These are phyloP conservation scores for Zopfia rhizophila DNA, from an alignment of 2,329 filamentous ascomycete species.

Conservation along the genomic window DNA sequence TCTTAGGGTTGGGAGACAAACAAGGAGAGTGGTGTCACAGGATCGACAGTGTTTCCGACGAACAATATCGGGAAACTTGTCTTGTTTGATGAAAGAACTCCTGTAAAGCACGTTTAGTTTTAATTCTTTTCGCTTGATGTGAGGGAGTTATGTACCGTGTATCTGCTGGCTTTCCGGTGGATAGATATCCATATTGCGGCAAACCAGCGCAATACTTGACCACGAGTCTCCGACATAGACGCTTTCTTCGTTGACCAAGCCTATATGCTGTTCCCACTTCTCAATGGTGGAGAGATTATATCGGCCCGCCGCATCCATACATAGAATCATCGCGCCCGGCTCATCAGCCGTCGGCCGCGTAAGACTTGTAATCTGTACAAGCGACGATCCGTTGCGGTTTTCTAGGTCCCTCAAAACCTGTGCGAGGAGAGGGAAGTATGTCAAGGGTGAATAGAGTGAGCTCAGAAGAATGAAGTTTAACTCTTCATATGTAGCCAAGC, in stretches of 20 bases:
- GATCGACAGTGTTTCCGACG: slow-evolving; percentile 3
- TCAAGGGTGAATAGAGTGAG: neutral
- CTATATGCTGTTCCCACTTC: too few relatives aligned
- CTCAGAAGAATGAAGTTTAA: neutral
- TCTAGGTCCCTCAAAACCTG: slow-evolving; percentile 3
- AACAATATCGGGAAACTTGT: slow-evolving; percentile 5
- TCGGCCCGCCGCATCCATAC: neutral
- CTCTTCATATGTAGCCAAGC: neutral
- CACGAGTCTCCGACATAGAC: neutral
- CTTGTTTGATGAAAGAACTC: neutral
- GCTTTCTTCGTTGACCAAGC: too few relatives aligned
- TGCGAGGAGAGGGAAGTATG: slow-evolving; percentile 1
- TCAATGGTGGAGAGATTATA: too few relatives aligned
- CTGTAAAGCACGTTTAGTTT: too few relatives aligned
- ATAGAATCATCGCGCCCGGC: neutral
- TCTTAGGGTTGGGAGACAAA: neutral
- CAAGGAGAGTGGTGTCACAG: slow-evolving; percentile 1
- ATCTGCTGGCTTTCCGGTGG: neutral
- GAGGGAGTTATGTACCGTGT: too few relatives aligned
- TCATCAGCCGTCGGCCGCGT: neutral
- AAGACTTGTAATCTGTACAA: neutral
- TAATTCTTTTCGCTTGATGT: too few relatives aligned
- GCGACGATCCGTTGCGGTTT: neutral
- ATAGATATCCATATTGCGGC: neutral
- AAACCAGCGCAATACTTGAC: too few relatives aligned